Percentiles rank a stretch among this genome's conserved stretches.
Conservation (phyloP, 208 protist genomes). For the Trypanosomatidae sp. region DNA sequence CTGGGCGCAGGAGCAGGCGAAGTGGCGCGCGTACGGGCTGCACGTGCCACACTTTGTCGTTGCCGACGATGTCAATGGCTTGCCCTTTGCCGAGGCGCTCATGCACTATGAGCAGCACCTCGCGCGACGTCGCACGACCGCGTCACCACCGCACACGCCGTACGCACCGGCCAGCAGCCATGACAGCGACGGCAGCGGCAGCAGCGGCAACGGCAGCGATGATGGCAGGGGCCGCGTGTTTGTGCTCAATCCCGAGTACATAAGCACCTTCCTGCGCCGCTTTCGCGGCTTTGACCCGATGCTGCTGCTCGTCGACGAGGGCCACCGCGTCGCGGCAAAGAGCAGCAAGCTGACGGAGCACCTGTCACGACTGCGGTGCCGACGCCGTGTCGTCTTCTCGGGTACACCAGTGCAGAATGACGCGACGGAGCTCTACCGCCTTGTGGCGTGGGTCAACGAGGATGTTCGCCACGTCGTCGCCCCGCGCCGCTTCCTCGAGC, state of each 20-base stretch:
- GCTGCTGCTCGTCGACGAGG: slow-evolving; percentile 82
- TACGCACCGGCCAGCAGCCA: background rate
- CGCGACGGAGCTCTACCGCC: slow-evolving; percentile 62
- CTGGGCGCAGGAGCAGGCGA: slow-evolving; percentile 54
- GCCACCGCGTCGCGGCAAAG: slow-evolving; percentile 59
- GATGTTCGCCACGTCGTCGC: slow-evolving; percentile 35
- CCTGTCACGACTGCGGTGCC: slow-evolving; percentile 36
- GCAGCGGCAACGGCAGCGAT: background rate
- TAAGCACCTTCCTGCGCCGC: slow-evolving; percentile 31
- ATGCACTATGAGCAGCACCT: slow-evolving; percentile 40
- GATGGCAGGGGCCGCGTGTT: slow-evolving; percentile 58
- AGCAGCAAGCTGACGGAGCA: slow-evolving; percentile 38
- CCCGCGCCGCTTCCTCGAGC: slow-evolving; percentile 27
- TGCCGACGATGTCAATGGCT: slow-evolving; percentile 18
- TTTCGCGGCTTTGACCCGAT: slow-evolving; percentile 32
- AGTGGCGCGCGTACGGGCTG: slow-evolving; percentile 62
- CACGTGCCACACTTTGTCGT: slow-evolving; percentile 45
- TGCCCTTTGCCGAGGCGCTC: slow-evolving; percentile 27
- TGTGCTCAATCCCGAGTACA: slow-evolving; percentile 65
- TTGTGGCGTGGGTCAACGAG: slow-evolving; percentile 69
- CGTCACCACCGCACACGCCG: background rate
- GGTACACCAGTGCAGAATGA: slow-evolving; percentile 87
- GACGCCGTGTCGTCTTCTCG: slow-evolving; percentile 59
- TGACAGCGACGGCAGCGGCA: background rate
- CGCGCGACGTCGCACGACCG: slow-evolving; percentile 1